These are phyloP conservation scores for Metschnikowia rubicola DNA, from an alignment of 805 yeast genomes.

Conservation along the genomic window DNA sequence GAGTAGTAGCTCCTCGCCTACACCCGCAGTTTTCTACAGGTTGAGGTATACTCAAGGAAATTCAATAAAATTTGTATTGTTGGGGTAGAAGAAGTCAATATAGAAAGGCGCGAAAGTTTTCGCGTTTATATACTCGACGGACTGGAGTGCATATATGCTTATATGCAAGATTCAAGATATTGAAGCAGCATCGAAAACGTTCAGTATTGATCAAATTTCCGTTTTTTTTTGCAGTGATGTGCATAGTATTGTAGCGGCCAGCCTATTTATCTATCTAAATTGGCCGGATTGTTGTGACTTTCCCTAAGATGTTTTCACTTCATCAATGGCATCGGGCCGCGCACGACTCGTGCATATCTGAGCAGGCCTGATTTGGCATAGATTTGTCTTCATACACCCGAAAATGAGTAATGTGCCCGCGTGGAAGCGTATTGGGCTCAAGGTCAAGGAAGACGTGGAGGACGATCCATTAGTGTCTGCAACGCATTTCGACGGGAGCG, in stretches of 20 bases:
- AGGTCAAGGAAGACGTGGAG: slow-evolving; percentile 47
- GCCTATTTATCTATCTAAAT: neutral
- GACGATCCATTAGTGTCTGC: slow-evolving; percentile 45
- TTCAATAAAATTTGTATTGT: slow-evolving; percentile 3
- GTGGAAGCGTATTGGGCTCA: slow-evolving; percentile 76
- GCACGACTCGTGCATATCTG: slow-evolving; percentile 8
- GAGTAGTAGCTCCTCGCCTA: slow-evolving; percentile 12
- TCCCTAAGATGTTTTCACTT: neutral
- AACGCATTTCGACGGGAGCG: slow-evolving; percentile 43
- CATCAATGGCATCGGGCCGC: slow-evolving; percentile 11
- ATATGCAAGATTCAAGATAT: neutral
- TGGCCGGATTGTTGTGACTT: neutral
- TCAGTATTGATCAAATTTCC: too few species aligned
- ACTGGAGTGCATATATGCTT: neutral
- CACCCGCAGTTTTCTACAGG: slow-evolving; percentile 15
- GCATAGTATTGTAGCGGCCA: neutral
- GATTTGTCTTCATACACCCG: neutral
- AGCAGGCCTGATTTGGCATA: neutral
- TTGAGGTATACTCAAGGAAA: neutral
- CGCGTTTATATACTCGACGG: neutral
- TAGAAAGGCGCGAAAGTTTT: neutral
- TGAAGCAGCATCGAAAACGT: too few species aligned
- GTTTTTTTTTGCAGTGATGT: too few species aligned
- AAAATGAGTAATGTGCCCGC: slow-evolving; percentile 54
- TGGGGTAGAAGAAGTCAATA: neutral